Conservation (phyloP, 1,139 yeast genomes). For the Hyphopichia buzzinii region DNA sequence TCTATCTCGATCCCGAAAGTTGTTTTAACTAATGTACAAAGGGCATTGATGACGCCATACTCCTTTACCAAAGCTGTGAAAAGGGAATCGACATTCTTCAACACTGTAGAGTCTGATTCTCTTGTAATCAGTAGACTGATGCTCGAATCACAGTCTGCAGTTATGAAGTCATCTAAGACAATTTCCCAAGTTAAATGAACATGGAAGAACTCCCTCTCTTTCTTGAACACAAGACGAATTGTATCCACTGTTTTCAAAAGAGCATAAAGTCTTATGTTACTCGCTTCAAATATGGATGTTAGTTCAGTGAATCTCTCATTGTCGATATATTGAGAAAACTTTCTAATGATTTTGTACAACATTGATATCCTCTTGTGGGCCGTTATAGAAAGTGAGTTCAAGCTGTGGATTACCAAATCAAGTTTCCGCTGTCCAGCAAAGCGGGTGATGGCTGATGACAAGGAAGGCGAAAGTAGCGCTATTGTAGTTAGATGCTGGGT, state of each 20-base stretch:
- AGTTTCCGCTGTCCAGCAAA: conserved; percentile 20
- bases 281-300: conserved; percentile 5
- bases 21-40: conserved; percentile 21
- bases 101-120: neutral
- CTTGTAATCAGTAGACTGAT: conserved; percentile 13
- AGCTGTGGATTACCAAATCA: conserved; percentile 28
- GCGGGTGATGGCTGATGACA: neutral
- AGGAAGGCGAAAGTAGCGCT: conserved; percentile 20
- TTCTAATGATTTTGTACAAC: conserved; percentile 19
- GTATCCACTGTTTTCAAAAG: conserved; percentile 19
- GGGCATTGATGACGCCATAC: conserved; percentile 26
- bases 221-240: conserved; percentile 13
- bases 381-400: conserved; percentile 29
- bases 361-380: conserved; percentile 20
- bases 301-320: conserved; percentile 5
- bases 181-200: conserved; percentile 28
- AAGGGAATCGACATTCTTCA: conserved; percentile 8
- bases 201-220: neutral
- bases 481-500: conserved; percentile 8
- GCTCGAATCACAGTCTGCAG: conserved; percentile 28
- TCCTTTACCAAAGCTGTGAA: conserved; percentile 21
- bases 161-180: conserved; percentile 17
- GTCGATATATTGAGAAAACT: conserved; percentile 11
- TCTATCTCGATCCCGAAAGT: conserved; percentile 15
- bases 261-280: conserved; percentile 16